Evolutionary conservation across 1,139 yeast genomes (phyloP).

Genomic region (Wickerhamomyces sp.): DNA sequence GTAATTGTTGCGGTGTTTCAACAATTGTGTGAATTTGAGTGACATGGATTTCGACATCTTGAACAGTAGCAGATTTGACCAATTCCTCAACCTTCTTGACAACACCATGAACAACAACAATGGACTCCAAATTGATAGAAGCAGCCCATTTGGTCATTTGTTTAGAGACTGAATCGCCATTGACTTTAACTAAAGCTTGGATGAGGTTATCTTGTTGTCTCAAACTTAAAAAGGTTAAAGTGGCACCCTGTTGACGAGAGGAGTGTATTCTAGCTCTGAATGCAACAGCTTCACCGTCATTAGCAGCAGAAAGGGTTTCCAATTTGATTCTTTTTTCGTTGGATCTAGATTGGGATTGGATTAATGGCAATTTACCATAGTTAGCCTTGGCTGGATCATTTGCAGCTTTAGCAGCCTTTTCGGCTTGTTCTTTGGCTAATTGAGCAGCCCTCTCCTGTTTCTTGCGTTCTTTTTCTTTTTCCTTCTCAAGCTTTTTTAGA

Average conservation of each 20-base stretch:
- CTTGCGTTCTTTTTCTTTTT: slow-evolving; percentile 86
- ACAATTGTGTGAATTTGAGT: slow-evolving; percentile 70
- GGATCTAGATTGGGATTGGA: slow-evolving; percentile 65
- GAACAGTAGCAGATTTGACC: slow-evolving; percentile 86
- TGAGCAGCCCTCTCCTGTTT: slow-evolving; percentile 92
- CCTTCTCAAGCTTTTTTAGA: slow-evolving; percentile 89
- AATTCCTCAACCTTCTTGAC: slow-evolving; percentile 83
- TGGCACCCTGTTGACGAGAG: slow-evolving; percentile 93
- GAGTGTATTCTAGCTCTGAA: slow-evolving; percentile 94
- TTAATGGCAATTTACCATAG: slow-evolving; percentile 87
- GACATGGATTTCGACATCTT: slow-evolving; percentile 82
- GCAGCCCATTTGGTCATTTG: slow-evolving; percentile 98
- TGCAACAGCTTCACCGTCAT: slow-evolving; percentile 75
- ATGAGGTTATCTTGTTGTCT: slow-evolving; percentile 84
- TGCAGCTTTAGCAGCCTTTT: slow-evolving; percentile 71
- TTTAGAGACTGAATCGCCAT: slow-evolving; percentile 67
- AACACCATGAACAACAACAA: slow-evolving; percentile 84
- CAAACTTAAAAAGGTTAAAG: slow-evolving; percentile 83
- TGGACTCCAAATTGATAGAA: slow-evolving; percentile 78
- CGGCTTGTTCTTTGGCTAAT: slow-evolving; percentile 82
- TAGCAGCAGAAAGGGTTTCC: slow-evolving; percentile 49
- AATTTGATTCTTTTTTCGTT: slow-evolving; percentile 58
- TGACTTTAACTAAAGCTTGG: slow-evolving; percentile 78
- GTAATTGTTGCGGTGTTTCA: slow-evolving; percentile 89
- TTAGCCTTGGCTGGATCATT: slow-evolving; percentile 81